Evolutionary conservation across 306 rosid species (phyloP).

Genomic region (Malus orientalis): DNA sequence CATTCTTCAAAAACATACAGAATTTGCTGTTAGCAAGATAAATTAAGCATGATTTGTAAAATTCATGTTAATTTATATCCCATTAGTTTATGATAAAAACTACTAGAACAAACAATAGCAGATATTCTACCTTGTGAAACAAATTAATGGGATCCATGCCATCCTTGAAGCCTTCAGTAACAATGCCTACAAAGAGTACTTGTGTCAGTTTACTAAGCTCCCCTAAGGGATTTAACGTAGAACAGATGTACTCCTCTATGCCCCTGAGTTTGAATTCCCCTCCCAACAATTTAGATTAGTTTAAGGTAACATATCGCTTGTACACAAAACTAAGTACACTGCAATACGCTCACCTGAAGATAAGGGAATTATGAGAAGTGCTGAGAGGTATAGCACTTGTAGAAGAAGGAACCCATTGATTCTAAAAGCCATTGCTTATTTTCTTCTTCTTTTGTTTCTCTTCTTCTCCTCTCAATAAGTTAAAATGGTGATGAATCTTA

Average conservation of each 20-base stretch:
- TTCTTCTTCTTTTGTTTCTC: background rate
- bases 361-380: slow-evolving; percentile 33
- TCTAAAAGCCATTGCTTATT: slow-evolving; percentile 41
- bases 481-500: slow-evolving; percentile 5
- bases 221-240: background rate
- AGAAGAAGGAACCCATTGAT: slow-evolving; percentile 29
- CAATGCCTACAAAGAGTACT: slow-evolving; percentile 24
- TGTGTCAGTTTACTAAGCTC: background rate
- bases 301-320: no score
- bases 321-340: no score
- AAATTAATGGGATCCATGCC: slow-evolving; percentile 28
- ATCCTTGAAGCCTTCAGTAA: slow-evolving; percentile 44
- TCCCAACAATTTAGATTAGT: no score
- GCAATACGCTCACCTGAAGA: slow-evolving; percentile 38
- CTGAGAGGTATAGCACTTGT: slow-evolving; percentile 25
- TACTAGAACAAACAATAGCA: background rate
- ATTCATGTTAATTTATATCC: background rate
- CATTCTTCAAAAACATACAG: slow-evolving; percentile 34
- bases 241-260: background rate
- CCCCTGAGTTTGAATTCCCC: background rate
- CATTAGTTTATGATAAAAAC: background rate
- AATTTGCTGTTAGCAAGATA: background rate
- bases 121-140: slow-evolving; percentile 35
- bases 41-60: background rate
- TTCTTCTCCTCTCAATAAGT: background rate